Conservation (phyloP, 2,329 filamentous ascomycete genomes). For the Myotisia sp. region DNA sequence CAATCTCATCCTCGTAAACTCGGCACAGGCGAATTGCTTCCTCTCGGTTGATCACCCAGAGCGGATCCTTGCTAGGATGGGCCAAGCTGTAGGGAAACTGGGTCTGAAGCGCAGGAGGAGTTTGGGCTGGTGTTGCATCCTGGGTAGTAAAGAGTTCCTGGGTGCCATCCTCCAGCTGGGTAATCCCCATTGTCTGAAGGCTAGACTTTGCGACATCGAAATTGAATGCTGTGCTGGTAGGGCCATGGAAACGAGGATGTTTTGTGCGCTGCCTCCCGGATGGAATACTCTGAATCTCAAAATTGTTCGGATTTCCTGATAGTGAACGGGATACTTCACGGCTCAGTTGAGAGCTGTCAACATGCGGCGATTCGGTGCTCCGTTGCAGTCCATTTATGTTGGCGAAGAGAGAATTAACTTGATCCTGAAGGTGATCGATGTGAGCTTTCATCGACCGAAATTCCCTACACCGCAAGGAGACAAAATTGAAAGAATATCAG, state of each 20-base stretch:
- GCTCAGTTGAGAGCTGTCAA: constrained; percentile 22
- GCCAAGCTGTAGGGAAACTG: constrained; percentile 22
- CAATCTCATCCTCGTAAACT: constrained; percentile 78
- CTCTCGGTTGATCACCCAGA: constrained; percentile 63
- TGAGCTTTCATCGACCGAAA: constrained; percentile 69
- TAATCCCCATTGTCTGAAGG: constrained; percentile 78
- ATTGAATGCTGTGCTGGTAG: constrained; percentile 72
- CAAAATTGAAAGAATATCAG: constrained; percentile 8
- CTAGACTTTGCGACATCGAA: constrained; percentile 78
- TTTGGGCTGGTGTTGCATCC: constrained; percentile 39
- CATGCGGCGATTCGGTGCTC: constrained; percentile 21
- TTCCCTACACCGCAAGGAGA: constrained; percentile 38
- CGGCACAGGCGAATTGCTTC: constrained; percentile 67
- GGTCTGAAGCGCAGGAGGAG: constrained; percentile 26
- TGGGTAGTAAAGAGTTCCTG: constrained; percentile 44
- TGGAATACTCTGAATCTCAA: constrained; percentile 2
- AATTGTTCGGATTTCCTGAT: constrained; percentile 12
- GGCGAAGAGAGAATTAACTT: constrained; percentile 63
- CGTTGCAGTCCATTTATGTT: constrained; percentile 55
- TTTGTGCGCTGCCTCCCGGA: constrained; percentile 37
- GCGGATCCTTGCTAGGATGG: constrained; percentile 51
- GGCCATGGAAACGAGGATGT: constrained; percentile 60
- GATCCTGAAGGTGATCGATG: constrained; percentile 62
- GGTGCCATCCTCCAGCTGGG: constrained; percentile 42
- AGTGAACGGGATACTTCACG: constrained; percentile 28